Evolutionary conservation across 2,329 filamentous ascomycete genomes (phyloP).

Genomic region (Colletotrichum lindemuthianum): DNA sequence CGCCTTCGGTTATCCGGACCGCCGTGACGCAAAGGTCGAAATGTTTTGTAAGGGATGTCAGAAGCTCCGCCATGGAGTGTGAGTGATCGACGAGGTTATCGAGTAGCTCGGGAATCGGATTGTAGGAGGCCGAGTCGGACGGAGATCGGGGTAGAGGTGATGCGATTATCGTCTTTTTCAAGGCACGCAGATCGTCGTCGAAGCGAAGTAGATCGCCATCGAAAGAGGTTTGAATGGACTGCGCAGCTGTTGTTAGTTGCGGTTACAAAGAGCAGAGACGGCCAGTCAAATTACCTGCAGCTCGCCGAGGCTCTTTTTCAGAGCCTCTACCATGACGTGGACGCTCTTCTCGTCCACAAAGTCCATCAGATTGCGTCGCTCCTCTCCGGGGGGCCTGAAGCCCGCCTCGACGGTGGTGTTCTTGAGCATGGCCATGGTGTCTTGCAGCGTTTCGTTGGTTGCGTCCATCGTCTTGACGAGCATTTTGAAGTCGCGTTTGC

Average conservation of each 20-base stretch:
- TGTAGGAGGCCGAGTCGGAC: slow-evolving; percentile 49
- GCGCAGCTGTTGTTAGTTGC: not conserved
- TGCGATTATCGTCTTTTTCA: slow-evolving; percentile 67
- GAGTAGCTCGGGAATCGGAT: slow-evolving; percentile 64
- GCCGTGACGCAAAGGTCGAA: slow-evolving; percentile 95
- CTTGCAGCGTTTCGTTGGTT: slow-evolving; percentile 71
- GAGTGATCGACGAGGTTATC: slow-evolving; percentile 76
- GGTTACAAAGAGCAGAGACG: not conserved
- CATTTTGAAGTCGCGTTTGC: slow-evolving; percentile 68
- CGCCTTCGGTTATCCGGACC: slow-evolving; percentile 88
- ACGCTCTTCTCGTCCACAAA: slow-evolving; percentile 81
- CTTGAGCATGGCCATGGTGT: slow-evolving; percentile 73
- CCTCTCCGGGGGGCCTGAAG: slow-evolving; percentile 68
- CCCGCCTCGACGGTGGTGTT: slow-evolving; percentile 71
- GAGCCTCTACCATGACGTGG: slow-evolving; percentile 69
- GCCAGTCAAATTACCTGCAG: slow-evolving; percentile 63
- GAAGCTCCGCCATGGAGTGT: slow-evolving; percentile 81
- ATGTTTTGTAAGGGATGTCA: slow-evolving; percentile 84
- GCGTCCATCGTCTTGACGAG: slow-evolving; percentile 73
- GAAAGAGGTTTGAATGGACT: slow-evolving; percentile 76
- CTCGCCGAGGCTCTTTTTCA: slow-evolving; percentile 77
- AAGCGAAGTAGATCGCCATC: slow-evolving; percentile 80
- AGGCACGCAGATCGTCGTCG: slow-evolving; percentile 75
- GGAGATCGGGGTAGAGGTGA: slow-evolving; percentile 47
- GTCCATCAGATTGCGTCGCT: slow-evolving; percentile 73